Percentiles rank a stretch among this genome's conserved stretches.
Evolutionary conservation across 2,329 filamentous ascomycete genomes (phyloP).

Genomic region (Stemphylium vesicarium): DNA sequence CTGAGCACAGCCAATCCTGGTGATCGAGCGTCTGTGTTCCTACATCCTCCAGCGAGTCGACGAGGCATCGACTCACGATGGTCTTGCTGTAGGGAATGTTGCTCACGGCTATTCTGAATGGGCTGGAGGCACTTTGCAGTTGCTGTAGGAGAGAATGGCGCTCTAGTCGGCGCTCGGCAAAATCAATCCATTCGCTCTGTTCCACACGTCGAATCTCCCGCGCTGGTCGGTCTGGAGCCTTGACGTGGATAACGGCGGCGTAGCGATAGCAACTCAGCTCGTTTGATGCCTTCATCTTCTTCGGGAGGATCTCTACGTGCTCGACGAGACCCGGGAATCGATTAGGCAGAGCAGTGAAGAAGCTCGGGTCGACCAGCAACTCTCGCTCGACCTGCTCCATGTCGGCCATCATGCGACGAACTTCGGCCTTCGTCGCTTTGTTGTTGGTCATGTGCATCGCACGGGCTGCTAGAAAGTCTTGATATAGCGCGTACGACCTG

Average conservation of each 20-base stretch:
- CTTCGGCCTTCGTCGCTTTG: not conserved
- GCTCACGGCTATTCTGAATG: not conserved
- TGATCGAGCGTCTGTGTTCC: not conserved
- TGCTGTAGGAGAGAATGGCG: not conserved
- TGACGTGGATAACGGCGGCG: constrained; percentile 11
- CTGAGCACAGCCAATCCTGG: not conserved
- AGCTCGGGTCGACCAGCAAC: constrained; percentile 13
- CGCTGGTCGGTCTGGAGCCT: too few species aligned
- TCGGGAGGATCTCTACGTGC: constrained; percentile 15
- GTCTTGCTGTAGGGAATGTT: constrained; percentile 8
- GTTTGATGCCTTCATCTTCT: constrained; percentile 16
- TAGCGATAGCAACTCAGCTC: constrained; percentile 18
- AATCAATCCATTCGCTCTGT: not conserved
- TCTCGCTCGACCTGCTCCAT: constrained; percentile 3
- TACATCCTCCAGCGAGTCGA: not conserved
- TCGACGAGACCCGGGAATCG: not conserved
- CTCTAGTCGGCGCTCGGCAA: not conserved
- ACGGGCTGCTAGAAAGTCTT: constrained; percentile 2
- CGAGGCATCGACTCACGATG: not conserved
- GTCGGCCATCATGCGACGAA: constrained; percentile 6
- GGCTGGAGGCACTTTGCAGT: not conserved
- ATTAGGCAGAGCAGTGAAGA: constrained; percentile 7
- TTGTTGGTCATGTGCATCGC: not conserved
- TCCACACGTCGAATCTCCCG: not conserved
- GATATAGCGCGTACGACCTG: constrained; percentile 4